Conservation (phyloP, 495 filamentous ascomycete genomes). For the Usnea hakonensis region DNA sequence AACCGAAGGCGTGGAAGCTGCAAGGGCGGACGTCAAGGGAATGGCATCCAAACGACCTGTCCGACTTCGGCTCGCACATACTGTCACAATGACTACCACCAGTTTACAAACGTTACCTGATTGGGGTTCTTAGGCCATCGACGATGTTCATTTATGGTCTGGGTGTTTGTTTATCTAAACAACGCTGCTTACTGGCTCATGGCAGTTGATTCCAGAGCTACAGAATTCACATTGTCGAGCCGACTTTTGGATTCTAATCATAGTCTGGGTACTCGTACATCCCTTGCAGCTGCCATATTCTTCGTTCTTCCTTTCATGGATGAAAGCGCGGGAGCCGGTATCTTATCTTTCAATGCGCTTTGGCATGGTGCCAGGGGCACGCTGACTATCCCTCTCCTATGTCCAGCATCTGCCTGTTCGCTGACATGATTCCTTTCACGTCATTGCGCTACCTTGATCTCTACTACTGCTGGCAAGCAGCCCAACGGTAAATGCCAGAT, state of each 20-base stretch:
- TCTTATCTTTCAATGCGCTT: conserved; percentile 27
- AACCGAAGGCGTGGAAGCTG: conserved; percentile 8
- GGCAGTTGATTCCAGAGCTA: not conserved
- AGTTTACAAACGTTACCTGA: no score
- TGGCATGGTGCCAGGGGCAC: conserved; percentile 50
- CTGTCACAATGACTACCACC: not conserved
- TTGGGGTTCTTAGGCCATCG: not conserved
- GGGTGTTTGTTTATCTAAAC: not conserved
- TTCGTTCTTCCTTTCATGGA: conserved; percentile 32
- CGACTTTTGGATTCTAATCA: not conserved
- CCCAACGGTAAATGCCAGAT: conserved; percentile 22
- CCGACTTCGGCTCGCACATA: not conserved
- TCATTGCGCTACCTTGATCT: conserved; percentile 26
- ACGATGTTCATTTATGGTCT: not conserved
- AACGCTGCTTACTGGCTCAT: not conserved
- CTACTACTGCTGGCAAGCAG: conserved; percentile 24
- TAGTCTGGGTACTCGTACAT: conserved; percentile 12
- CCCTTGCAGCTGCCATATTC: conserved; percentile 21
- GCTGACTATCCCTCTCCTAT: conserved; percentile 42
- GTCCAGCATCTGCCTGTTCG: conserved; percentile 48
- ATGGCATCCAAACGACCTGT: not conserved
- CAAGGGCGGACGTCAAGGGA: conserved; percentile 1
- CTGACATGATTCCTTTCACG: conserved; percentile 46
- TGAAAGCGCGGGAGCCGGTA: conserved; percentile 13
- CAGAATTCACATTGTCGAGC: not conserved